These are phyloP conservation scores for Fusarium sp. DNA, from an alignment of 2,329 filamentous ascomycete genomes.

Conservation along the genomic window DNA sequence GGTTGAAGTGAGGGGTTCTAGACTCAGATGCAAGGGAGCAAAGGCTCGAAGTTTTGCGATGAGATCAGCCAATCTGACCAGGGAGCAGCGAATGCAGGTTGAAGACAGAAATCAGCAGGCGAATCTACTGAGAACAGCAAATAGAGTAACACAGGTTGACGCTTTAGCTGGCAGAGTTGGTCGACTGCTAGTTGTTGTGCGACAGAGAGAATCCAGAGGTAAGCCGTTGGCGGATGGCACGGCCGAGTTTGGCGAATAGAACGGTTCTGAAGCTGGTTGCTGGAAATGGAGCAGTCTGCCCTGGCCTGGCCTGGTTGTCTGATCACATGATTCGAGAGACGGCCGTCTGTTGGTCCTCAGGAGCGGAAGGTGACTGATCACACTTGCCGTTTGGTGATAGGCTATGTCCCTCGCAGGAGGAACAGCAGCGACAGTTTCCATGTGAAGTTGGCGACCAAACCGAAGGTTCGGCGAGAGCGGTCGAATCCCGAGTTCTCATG, in stretches of 20 bases:
- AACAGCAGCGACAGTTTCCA: constrained; percentile 16
- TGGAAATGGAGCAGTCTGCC: constrained; percentile 29
- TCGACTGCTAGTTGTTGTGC: constrained; percentile 30
- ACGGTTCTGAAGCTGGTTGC: constrained; percentile 12
- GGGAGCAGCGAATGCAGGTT: constrained; percentile 16
- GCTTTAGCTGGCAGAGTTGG: constrained; percentile 9
- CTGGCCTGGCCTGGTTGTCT: background rate
- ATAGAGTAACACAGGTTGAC: constrained; percentile 20
- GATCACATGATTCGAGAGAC: constrained; percentile 44
- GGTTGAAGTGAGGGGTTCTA: constrained; percentile 32
- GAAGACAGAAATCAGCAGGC: constrained; percentile 13
- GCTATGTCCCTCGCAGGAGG: background rate
- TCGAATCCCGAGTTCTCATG: constrained; percentile 15
- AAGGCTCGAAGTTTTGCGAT: constrained; percentile 11
- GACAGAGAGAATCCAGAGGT: constrained; percentile 22
- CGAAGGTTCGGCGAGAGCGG: constrained; percentile 9
- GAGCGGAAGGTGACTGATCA: constrained; percentile 36
- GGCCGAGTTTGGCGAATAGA: constrained; percentile 26
- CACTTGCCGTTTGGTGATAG: constrained; percentile 14
- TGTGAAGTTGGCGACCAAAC: constrained; percentile 12
- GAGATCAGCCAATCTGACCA: constrained; percentile 21
- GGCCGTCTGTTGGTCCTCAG: constrained; percentile 21
- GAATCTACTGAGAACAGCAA: constrained; percentile 5
- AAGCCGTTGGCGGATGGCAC: constrained; percentile 29
- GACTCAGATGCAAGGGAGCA: constrained; percentile 32